Evolutionary conservation across 225 moss, liverwort and hornwort species (phyloP).

Genomic region (Takakia lepidozioides): DNA sequence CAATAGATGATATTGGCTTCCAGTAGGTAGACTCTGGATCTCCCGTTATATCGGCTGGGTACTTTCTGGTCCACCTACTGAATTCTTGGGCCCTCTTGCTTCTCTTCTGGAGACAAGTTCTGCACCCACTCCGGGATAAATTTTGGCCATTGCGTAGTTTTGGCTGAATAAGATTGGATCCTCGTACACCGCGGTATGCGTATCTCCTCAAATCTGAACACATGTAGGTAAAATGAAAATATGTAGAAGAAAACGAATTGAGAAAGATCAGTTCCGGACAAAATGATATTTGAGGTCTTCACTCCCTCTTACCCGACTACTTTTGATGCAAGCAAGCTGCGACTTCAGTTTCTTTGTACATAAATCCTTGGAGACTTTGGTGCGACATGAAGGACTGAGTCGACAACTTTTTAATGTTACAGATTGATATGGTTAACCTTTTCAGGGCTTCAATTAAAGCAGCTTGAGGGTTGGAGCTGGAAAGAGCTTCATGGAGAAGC

Average conservation of each 20-base stretch:
- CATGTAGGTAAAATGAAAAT: neutral
- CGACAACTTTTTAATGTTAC: neutral
- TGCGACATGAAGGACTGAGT: too few species aligned
- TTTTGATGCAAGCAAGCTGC: too few species aligned
- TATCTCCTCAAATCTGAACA: slow-evolving; percentile 19
- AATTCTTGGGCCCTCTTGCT: slow-evolving; percentile 11
- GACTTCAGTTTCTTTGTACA: too few species aligned
- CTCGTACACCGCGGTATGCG: slow-evolving; percentile 15
- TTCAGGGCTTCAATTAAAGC: slow-evolving; percentile 16
- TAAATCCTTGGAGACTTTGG: too few species aligned
- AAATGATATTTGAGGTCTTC: too few species aligned
- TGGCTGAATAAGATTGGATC: slow-evolving; percentile 21
- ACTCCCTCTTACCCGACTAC: too few species aligned
- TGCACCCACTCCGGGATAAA: slow-evolving; percentile 25
- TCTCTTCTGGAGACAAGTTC: slow-evolving; percentile 11
- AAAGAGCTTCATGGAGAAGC: slow-evolving; percentile 26
- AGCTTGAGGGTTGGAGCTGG: slow-evolving; percentile 7
- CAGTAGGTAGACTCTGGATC: slow-evolving; percentile 29
- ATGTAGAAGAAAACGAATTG: too few species aligned
- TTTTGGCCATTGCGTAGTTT: slow-evolving; percentile 3
- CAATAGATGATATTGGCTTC: too few species aligned
- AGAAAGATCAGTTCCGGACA: too few species aligned
- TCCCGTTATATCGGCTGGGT: slow-evolving; percentile 14
- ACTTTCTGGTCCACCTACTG: neutral
- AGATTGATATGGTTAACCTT: slow-evolving; percentile 7